A percentile compares a stretch with the other conserved stretches of the same genome.
Conservation (phyloP, 176 grass and related monocot species). For the Oryza glumipatula region DNA sequence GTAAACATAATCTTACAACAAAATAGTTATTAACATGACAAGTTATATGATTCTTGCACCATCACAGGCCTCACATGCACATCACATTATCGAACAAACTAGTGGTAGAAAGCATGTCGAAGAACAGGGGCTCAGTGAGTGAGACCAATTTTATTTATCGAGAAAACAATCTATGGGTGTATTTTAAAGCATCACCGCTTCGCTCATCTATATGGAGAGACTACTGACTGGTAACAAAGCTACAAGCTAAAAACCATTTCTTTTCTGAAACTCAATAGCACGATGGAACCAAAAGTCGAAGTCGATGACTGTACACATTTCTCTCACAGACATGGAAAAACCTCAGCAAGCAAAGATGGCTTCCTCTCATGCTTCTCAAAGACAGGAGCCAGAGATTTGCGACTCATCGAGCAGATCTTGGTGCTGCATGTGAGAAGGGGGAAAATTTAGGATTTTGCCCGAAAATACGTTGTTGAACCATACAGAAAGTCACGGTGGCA, state of each 20-base stretch:
- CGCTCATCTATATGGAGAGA: conserved; percentile 33
- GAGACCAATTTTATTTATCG: conserved; percentile 41
- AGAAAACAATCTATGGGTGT: conserved; percentile 37
- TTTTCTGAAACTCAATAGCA: conserved; percentile 39
- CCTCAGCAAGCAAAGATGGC: conserved; percentile 39
- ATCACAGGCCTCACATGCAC: conserved; percentile 1
- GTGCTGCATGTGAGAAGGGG: conserved; percentile 48
- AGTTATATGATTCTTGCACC: conserved; percentile 2
- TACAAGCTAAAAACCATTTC: conserved; percentile 29
- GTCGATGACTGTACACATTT: conserved; percentile 65
- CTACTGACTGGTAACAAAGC: conserved; percentile 2
- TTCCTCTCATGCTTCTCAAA: conserved; percentile 20
- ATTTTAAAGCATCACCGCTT: conserved; percentile 19
- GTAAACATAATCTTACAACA: conserved; percentile 22
- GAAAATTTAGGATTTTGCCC: background rate
- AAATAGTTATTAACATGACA: conserved; percentile 19
- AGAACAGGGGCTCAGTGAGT: conserved; percentile 12
- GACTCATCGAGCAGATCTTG: conserved; percentile 57
- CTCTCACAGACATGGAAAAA: conserved; percentile 45
- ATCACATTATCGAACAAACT: conserved; percentile 19
- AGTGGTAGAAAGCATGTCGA: background rate
- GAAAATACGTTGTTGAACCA: background rate
- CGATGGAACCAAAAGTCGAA: conserved; percentile 38
- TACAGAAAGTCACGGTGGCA: background rate
- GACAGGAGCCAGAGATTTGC: background rate